A percentile compares a stretch with the other conserved stretches of the same genome.
phyloP scores from a whole-genome alignment of 257 asterid genomes.

The Linaria vulgaris region DNA sequence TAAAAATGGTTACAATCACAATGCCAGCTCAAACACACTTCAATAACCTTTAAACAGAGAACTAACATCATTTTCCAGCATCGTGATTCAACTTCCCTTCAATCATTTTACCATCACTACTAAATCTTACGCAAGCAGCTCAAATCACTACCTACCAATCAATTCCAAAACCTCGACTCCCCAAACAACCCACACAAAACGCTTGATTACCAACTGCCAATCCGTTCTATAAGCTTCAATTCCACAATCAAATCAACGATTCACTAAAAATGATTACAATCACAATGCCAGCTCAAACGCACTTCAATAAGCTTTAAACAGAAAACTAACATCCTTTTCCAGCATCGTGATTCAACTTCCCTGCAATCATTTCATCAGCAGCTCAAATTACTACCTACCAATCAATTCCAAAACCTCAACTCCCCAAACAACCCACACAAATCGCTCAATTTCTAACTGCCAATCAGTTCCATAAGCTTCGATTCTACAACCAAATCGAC shows the following conservation, averaged over 20 bases:
- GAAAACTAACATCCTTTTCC: too few relatives aligned
- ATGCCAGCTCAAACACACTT: constrained; percentile 26
- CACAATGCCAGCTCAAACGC: too few relatives aligned
- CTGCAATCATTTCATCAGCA: background rate
- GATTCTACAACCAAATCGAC: background rate
- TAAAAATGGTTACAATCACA: constrained; percentile 15
- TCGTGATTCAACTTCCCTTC: too few relatives aligned
- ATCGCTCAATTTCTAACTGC: constrained; percentile 7
- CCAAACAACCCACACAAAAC: background rate
- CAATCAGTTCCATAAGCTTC: background rate
- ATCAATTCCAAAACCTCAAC: background rate
- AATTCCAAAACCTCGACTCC: background rate
- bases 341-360: too few relatives aligned
- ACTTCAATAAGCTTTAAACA: too few relatives aligned
- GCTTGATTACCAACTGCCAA: too few relatives aligned
- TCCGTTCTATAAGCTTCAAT: too few relatives aligned
- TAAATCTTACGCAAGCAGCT: constrained; percentile 18
- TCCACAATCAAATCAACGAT: too few relatives aligned
- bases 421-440: background rate
- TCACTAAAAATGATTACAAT: too few relatives aligned
- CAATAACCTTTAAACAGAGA: too few relatives aligned
- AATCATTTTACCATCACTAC: background rate
- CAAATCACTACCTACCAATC: background rate
- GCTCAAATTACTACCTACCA: constrained; percentile 1
- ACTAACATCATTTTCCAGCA: too few relatives aligned